These are phyloP conservation scores for Rostrohypoxylon terebratum DNA, from an alignment of 495 filamentous ascomycete species.

Conservation along the genomic window DNA sequence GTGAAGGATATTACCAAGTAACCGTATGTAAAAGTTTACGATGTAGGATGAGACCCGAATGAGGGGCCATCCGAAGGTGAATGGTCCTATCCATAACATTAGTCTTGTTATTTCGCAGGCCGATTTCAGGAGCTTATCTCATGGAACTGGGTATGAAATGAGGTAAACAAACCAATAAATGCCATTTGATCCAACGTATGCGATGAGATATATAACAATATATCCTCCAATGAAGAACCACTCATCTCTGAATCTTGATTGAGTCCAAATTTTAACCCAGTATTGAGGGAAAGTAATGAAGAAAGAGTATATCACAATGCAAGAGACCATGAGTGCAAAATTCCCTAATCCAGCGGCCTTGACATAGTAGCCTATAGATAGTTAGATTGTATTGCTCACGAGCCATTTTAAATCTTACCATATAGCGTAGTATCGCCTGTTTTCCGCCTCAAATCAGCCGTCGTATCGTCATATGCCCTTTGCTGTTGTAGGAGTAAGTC, in stretches of 20 bases:
- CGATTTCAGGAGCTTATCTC: neutral
- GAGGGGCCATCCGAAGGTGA: constrained; percentile 33
- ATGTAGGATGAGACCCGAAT: constrained; percentile 36
- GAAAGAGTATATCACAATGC: constrained; percentile 49
- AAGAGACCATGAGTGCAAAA: constrained; percentile 55
- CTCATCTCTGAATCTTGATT: constrained; percentile 27
- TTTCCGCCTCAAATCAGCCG: constrained; percentile 45
- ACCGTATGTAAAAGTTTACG: constrained; percentile 29
- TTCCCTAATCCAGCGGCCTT: constrained; percentile 62
- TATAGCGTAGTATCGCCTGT: constrained; percentile 69
- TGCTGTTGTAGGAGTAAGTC: constrained; percentile 8
- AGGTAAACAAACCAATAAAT: constrained; percentile 44
- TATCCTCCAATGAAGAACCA: constrained; percentile 50
- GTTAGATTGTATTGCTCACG: constrained; percentile 21
- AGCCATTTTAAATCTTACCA: constrained; percentile 34
- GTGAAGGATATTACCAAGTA: constrained; percentile 1
- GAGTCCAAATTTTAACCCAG: constrained; percentile 57
- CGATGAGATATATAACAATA: constrained; percentile 42
- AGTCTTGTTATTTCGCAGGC: neutral
- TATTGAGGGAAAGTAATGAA: constrained; percentile 54
- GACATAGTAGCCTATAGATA: constrained; percentile 65
- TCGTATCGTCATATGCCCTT: constrained; percentile 30
- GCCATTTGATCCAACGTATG: constrained; percentile 49
- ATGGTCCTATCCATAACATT: constrained; percentile 23
- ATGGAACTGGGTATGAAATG: neutral